These are phyloP conservation scores for Penicillium palitans DNA, from an alignment of 2,329 filamentous ascomycete species.

Conservation along the genomic window DNA sequence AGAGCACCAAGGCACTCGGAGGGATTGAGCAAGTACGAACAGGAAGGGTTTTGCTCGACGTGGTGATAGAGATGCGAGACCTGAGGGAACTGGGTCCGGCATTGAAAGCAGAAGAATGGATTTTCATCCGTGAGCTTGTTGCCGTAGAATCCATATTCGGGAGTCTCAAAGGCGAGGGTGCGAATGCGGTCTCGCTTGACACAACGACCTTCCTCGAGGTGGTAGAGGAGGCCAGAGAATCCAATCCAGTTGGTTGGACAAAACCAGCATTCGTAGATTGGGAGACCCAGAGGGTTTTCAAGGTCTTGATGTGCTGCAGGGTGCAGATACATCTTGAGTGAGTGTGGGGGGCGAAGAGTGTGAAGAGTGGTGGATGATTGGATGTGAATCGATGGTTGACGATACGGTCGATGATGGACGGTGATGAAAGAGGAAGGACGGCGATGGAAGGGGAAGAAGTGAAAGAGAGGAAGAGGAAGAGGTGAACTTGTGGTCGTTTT, in stretches of 20 bases:
- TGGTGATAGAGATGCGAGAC: slow-evolving; percentile 1
- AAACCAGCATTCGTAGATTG: slow-evolving; percentile 10
- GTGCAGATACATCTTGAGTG: not conserved
- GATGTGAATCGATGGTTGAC: not conserved
- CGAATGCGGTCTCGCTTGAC: not conserved
- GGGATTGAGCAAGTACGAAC: not conserved
- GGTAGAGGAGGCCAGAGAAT: not conserved
- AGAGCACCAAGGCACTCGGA: not conserved
- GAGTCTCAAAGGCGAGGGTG: slow-evolving; percentile 4
- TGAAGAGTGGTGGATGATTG: not conserved
- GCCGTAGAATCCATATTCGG: slow-evolving; percentile 1
- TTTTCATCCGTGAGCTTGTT: not conserved
- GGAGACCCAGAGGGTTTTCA: not conserved
- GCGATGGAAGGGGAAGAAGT: not conserved
- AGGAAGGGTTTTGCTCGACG: not conserved
- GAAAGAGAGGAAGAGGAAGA: not conserved
- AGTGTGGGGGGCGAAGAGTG: not conserved
- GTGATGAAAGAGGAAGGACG: not conserved
- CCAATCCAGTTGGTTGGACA: not conserved
- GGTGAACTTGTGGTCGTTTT: not conserved
- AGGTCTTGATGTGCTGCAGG: not conserved
- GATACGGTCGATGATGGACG: not conserved
- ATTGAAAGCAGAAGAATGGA: slow-evolving; percentile 2
- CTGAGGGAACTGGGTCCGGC: not conserved
- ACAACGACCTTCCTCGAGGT: slow-evolving; percentile 1